phyloP scores from a whole-genome alignment of 1,139 yeast species.

The Ogataea hybrid region DNA sequence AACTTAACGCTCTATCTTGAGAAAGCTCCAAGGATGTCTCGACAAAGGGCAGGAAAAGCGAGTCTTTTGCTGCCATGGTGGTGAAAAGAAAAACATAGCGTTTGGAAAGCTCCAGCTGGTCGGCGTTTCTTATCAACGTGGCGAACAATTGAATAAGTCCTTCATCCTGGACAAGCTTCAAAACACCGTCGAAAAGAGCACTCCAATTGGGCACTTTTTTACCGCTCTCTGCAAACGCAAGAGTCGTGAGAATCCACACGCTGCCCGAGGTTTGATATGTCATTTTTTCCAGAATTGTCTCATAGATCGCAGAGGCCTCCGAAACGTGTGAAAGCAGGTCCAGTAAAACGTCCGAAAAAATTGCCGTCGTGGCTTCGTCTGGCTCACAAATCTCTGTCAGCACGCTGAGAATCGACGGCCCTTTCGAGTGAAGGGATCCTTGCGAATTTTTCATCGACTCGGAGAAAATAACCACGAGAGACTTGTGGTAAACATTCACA shows the following conservation, averaged over 20 bases:
- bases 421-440: conserved; percentile 72
- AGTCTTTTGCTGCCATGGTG: conserved; percentile 29
- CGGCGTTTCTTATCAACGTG: conserved; percentile 58
- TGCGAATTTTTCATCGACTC: conserved; percentile 76
- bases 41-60: conserved; percentile 48
- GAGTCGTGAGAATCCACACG: conserved; percentile 37
- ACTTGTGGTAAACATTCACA: conserved; percentile 42
- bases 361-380: conserved; percentile 36
- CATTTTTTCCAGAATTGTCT: conserved; percentile 28
- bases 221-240: conserved; percentile 69
- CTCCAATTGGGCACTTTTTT: conserved; percentile 52
- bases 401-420: conserved; percentile 47
- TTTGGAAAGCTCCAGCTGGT: conserved; percentile 47
- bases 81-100: conserved; percentile 37
- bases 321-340: conserved; percentile 60
- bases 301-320: conserved; percentile 45
- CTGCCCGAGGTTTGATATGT: conserved; percentile 17
- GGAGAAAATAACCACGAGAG: conserved; percentile 61
- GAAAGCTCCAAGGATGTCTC: conserved; percentile 44
- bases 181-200: conserved; percentile 21
- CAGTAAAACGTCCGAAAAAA: conserved; percentile 58
- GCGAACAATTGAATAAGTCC: conserved; percentile 40
- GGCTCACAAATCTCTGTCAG: conserved; percentile 40
- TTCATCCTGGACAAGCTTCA: conserved; percentile 5
- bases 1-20: conserved; percentile 44